Evolutionary conservation across 2,329 filamentous ascomycete genomes (phyloP).

Genomic region (Cryphonectria naterciae): DNA sequence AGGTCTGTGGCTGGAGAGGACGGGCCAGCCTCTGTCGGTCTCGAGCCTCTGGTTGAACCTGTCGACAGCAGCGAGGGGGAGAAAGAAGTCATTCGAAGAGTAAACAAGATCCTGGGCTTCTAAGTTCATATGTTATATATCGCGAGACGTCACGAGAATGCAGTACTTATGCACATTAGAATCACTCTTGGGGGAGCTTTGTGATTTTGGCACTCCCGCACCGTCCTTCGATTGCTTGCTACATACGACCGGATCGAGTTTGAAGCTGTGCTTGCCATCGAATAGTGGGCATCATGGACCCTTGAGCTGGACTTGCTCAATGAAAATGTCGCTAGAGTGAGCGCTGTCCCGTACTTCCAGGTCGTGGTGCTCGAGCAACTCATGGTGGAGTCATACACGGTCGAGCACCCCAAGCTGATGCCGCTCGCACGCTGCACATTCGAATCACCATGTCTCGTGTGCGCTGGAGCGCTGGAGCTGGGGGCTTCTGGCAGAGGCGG

Average conservation of each 20-base stretch:
- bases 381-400: not conserved
- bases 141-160: not conserved
- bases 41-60: conserved; percentile 19
- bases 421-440: not conserved
- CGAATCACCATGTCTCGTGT: not conserved
- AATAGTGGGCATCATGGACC: not conserved
- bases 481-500: not conserved
- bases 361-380: not conserved
- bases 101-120: conserved; percentile 24
- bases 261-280: not conserved
- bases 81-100: conserved; percentile 21
- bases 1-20: conserved; percentile 13
- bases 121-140: not conserved
- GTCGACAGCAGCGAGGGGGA: conserved; percentile 15
- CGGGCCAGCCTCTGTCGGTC: conserved; percentile 21
- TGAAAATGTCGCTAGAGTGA: not conserved
- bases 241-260: not conserved
- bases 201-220: not conserved
- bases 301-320: not conserved
- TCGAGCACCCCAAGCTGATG: not conserved
- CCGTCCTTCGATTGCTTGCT: not conserved
- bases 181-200: not conserved
- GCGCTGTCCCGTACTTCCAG: not conserved
- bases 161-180: not conserved
- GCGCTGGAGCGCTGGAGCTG: not conserved